Evolutionary conservation across 768 basidiomycete species (phyloP), one percentile per base, ranked within the genome.

Genomic region (Leccinum pellstonianum): DNA sequence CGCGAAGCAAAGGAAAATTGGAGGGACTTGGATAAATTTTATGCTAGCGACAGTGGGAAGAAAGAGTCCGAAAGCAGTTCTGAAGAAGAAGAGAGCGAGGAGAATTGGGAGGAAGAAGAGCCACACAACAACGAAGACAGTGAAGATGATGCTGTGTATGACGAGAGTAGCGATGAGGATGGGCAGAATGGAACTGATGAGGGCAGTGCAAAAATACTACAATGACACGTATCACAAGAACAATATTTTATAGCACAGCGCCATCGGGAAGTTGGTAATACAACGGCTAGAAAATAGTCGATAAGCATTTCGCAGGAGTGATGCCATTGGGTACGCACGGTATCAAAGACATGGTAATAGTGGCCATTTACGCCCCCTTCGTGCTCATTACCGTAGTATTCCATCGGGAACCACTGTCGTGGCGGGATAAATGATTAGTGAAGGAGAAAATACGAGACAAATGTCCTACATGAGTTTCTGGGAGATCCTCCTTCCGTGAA

Each of bases 321-420:
- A 52, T 55, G 52, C 8, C 2, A 17, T 38, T 9, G 53, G 15
- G 14, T 49, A 73, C 86, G 63, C 63, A 89, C 87, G 51, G 87
- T 87, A 37, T 81, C 73, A 68, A 90, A 91, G 14, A 91, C 90
- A 75, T 91, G 88, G 66, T 92, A 91, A 61, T 77, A 84, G 68
- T 91, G 90, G 0, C 87, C 86, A 62, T 86, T 82, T 41, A 84
- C 82, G 1, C 88, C 88, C 15, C 84, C 85, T 23, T 73, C 62
- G 41, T 74, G 65, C 43, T 79, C 75, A 60, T 81, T 76, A 0
- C 83, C 86, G 63, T 86, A 86, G 67, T 89, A 92, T 58, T 80
- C 81, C 79, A 84, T 79, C 1, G 89, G 86, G 78, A 92, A 88
- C 90, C 90, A 91, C 88, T 90, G 56, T 37, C 49, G 33, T 1